These are phyloP conservation scores for Alternaria triticimaculans DNA, from an alignment of 2,329 filamentous ascomycete genomes.

Conservation along the genomic window DNA sequence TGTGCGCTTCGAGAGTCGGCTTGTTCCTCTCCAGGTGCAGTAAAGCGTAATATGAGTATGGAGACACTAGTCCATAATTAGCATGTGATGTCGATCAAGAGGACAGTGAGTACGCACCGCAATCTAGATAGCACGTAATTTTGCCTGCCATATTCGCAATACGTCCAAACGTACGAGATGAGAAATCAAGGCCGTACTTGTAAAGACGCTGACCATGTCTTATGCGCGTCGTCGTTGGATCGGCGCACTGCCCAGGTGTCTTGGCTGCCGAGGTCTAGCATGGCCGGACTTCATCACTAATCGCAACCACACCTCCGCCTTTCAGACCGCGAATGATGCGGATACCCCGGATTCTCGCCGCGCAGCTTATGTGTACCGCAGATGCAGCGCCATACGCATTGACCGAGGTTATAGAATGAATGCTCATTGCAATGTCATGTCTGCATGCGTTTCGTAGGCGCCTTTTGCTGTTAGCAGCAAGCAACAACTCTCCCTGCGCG, in stretches of 20 bases:
- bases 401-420: neutral
- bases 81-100: conserved; percentile 1
- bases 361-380: neutral
- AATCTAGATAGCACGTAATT: conserved; percentile 72
- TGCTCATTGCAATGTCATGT: conserved; percentile 4
- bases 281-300: conserved; percentile 25
- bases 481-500: neutral
- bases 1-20: conserved; percentile 62
- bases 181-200: conserved; percentile 13
- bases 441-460: neutral
- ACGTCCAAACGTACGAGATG: conserved; percentile 5
- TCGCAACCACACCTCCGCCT: conserved; percentile 13
- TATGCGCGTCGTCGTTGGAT: conserved; percentile 9
- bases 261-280: conserved; percentile 36
- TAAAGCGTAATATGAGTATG: conserved; percentile 62
- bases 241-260: conserved; percentile 1
- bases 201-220: neutral
- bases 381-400: neutral
- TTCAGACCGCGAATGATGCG: conserved; percentile 2
- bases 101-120: conserved; percentile 58
- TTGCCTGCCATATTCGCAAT: conserved; percentile 60
- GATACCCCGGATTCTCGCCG: conserved; percentile 6
- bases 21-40: conserved; percentile 65
- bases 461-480: neutral
- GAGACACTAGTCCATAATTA: conserved; percentile 62